Percentiles rank a stretch among this genome's conserved stretches.
Conservation (phyloP, 148 eudicot species). For the Rheum nobile region DNA sequence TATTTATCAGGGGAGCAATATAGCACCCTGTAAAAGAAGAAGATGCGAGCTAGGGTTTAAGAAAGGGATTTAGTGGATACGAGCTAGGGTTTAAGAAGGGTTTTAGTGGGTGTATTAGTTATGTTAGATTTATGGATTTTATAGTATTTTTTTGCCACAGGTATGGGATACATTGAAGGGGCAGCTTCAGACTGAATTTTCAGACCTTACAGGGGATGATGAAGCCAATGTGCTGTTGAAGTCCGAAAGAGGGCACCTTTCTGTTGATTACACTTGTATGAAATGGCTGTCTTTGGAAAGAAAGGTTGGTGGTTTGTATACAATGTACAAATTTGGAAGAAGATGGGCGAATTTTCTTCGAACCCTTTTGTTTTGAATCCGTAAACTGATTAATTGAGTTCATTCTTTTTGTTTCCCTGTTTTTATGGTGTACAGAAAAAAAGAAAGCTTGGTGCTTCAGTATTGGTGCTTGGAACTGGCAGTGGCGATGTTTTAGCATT, state of each 20-base stretch:
- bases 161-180: constrained; percentile 85
- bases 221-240: constrained; percentile 38
- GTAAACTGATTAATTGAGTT: not conserved
- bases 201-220: constrained; percentile 34
- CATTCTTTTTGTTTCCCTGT: not conserved
- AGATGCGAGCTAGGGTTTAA: not conserved
- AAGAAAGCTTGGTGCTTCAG: constrained; percentile 62
- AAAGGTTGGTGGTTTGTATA: constrained; percentile 35
- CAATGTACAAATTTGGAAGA: not conserved
- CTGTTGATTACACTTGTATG: constrained; percentile 95
- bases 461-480: constrained; percentile 80
- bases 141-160: constrained; percentile 23
- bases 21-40: not conserved
- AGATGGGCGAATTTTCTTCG: not conserved
- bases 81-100: constrained; percentile 1
- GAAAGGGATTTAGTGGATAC: not conserved
- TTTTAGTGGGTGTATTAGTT: not conserved
- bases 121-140: not conserved
- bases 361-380: not conserved
- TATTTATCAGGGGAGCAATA: not conserved
- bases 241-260: constrained; percentile 67
- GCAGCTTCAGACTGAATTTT: constrained; percentile 70
- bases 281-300: constrained; percentile 63
- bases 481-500: constrained; percentile 79
- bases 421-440: constrained; percentile 43